Base-by-base conservation (phyloP, 352 stramenopile genomes). In the Globisporangium megalacanthum region DNA sequence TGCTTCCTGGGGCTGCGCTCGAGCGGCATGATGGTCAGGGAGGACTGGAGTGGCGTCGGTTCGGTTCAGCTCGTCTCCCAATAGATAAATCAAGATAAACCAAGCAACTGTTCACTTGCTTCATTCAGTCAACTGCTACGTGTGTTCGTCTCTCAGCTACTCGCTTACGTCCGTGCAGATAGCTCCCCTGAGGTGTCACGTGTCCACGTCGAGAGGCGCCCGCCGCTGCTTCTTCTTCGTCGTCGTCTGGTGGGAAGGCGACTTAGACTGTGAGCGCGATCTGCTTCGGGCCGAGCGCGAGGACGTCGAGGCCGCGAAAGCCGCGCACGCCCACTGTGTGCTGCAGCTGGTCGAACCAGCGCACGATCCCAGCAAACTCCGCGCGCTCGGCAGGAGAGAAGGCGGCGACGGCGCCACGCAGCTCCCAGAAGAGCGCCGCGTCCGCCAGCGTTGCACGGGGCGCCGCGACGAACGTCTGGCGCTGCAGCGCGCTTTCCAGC, bases 301-400 rank as follows among this genome's bases (percentile, higher is more conserved):
- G 44, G 58, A 94, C 58, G 35, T 88, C 79, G 45, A 88, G 65
- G 62, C 78, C 69, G n/a, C 68, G 73, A 87, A 94, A 94, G 50
- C 84, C 84, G 19, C 75, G 82, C 49, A 94, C 79, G 61, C 84
- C 84, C 48, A 70, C 82, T 55, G 84, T 91, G 77, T 92, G 81
- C 65, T 94, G 84, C 45, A 94, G 62, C 68, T 94, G 84, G 70
- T 94, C 79, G 56, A 94, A 94, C 84, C 84, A 94, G 66, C 84
- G 84, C 62, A 77, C 69, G 46, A 94, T 62, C 67, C 82, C 84
- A 25, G 60, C 52, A 53, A 73, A 79, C 62, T 87, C 69, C 37
- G 67, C 60, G 39, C 71, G 71, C 61, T 90, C 75, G 36, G 57
- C 59, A 10, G 47, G 41, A 9, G 56, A 64, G 61, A 85, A 79